Conservation (phyloP, 2,329 filamentous ascomycete genomes). For the Aspergillus quadrilineatus region DNA sequence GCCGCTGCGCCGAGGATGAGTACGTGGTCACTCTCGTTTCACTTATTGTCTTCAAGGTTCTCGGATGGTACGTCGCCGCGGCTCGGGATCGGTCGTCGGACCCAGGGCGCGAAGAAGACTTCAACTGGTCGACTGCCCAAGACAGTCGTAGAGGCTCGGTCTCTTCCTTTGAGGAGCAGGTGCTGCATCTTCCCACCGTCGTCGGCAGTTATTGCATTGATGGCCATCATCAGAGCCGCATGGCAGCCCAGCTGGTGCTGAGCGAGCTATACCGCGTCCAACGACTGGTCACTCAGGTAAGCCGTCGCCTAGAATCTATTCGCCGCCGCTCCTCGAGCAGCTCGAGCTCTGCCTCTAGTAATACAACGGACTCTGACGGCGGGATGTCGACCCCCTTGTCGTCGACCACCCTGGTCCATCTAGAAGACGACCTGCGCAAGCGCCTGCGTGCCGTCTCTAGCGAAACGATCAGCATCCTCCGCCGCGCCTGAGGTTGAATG, state of each 20-base stretch:
- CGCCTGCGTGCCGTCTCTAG: slow-evolving; percentile 5
- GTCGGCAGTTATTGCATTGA: slow-evolving; percentile 1
- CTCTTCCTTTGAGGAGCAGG: not conserved
- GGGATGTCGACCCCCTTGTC: not conserved
- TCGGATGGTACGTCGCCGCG: slow-evolving; percentile 8
- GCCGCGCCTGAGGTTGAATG: not conserved
- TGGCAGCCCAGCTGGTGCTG: slow-evolving; percentile 8
- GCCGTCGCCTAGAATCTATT: slow-evolving; percentile 2
- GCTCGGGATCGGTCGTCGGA: not conserved
- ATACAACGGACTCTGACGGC: not conserved
- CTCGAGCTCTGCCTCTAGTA: not conserved
- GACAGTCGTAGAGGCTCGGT: not conserved
- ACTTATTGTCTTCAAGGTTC: slow-evolving; percentile 2
- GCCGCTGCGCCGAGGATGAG: slow-evolving; percentile 5
- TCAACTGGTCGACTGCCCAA: not conserved
- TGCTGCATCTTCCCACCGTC: not conserved
- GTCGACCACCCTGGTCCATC: not conserved
- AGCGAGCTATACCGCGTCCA: slow-evolving; percentile 7
- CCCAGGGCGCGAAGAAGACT: not conserved
- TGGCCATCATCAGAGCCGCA: not conserved
- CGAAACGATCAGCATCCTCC: slow-evolving; percentile 7
- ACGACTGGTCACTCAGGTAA: not conserved
- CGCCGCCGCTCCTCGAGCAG: not conserved
- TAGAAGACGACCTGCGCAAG: slow-evolving; percentile 8
- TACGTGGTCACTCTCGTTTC: slow-evolving; percentile 5